These are phyloP conservation scores for Nicotiana paniculata DNA, from an alignment of 257 asterid species.

Conservation along the genomic window DNA sequence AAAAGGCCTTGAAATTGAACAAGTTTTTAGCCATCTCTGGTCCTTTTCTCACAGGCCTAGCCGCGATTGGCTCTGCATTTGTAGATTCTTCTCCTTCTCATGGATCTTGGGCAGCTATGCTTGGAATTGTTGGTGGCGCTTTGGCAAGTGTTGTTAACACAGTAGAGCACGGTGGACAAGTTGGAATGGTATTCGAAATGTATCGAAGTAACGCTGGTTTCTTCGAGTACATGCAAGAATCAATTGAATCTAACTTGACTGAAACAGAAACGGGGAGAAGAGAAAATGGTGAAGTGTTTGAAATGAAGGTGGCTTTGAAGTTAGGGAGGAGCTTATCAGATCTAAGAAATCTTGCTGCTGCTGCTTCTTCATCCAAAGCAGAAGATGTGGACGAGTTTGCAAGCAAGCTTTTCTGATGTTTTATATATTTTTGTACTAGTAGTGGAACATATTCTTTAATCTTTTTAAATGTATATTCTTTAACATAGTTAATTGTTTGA, in stretches of 20 bases:
- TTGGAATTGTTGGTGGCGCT: conserved; percentile 56
- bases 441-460: not conserved
- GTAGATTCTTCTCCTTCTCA: conserved; percentile 25
- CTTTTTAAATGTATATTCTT: not conserved
- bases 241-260: conserved; percentile 41
- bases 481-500: not conserved
- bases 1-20: conserved; percentile 48
- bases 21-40: conserved; percentile 36
- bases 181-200: conserved; percentile 89
- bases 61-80: conserved; percentile 44
- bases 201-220: conserved; percentile 74
- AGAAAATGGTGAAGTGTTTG: conserved; percentile 64
- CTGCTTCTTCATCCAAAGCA: conserved; percentile 12
- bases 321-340: conserved; percentile 69
- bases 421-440: not conserved
- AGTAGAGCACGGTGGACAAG: conserved; percentile 69
- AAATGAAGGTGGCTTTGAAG: conserved; percentile 57
- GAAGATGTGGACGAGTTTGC: conserved; percentile 38
- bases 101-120: conserved; percentile 24
- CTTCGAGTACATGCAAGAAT: conserved; percentile 51
- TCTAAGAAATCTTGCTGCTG: conserved; percentile 40
- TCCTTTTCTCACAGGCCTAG: conserved; percentile 57
- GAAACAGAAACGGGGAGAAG: conserved; percentile 40
- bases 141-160: conserved; percentile 58
- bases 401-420: conserved; percentile 58